Base-by-base conservation (phyloP, 495 filamentous ascomycete species). In the Talaromyces borbonicus region DNA sequence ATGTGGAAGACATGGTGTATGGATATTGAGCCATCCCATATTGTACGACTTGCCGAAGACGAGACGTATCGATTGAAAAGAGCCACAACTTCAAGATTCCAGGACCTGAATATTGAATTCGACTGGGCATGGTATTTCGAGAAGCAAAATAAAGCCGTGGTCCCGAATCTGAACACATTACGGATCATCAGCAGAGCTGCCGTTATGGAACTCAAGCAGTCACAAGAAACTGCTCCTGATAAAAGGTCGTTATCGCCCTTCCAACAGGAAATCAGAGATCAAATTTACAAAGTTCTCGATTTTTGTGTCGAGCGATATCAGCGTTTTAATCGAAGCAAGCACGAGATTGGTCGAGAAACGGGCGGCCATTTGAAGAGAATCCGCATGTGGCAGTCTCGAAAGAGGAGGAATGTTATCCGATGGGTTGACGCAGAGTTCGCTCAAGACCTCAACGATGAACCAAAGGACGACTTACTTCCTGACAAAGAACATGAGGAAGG, bases 1-100 rank as follows among this genome's bases (percentile, higher is more conserved):
- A 38, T 79, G 27, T 73, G 65, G 52, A 47, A 63, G 8, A 49
- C 49, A 23, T 74, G 71, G 64, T 78, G 75, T 46, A 46, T 58
- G 11, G 55, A 55, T 20, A 48, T 48, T 26, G 48, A 43, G 9
- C 52, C 52, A 9, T 60, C 64, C 0, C 22, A 48, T 1, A 9
- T 26, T 11, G 31, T 35, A 8, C 61, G 57, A 36, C 53, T 61
- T 33, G 51, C 55, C 9, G 53, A 59, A 47, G 64, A 62, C 15
- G 64, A 63, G 19, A 50, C 65, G 29, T 41, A 40, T 23, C 55
- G 58, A 14, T 47, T 68, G 1, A 61, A 23, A 43, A 48, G 9
- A 33, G 43, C 45, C 16, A 24, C 1, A 59, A 67, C 40, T 54
- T 60, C 15, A 46, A 57, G 27, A 40, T 36, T 7, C 40, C 18